Base-by-base conservation (phyloP, 2,329 filamentous ascomycete genomes). In the Aspergillus ibericus region DNA sequence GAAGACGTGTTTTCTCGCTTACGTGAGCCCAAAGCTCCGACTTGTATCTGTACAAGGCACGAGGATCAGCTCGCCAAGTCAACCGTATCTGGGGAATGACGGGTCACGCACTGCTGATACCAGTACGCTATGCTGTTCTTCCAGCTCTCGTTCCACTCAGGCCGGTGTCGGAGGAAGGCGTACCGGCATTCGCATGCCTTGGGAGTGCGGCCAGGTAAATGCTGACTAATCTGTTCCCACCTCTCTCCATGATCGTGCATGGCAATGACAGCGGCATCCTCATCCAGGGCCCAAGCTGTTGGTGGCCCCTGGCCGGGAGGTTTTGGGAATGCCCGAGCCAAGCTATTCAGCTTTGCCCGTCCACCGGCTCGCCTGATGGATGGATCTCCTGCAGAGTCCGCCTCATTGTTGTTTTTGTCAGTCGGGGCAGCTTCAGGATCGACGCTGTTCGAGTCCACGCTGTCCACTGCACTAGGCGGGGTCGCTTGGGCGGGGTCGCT, bases 31-130 rank as follows among this genome's bases (percentile, higher is more conserved):
- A 56, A 18, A 56, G 34, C 46, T 46, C 32, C 12, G 35, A 38
- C 51, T 56, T 56, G 48, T 34, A 52, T 32, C 55, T 56, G 18
- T 25, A 16, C 36, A 42, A 32, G 34, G 42, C 22, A 52, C 34
- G 34, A 35, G 34, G 9, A 35, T 35, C 34, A 35, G 34, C 34
- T 35, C 34, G 34, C 34, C 34, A 35, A 35, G 34, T 35, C 34
- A 35, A 35, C 34, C 12, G 27, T 47, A 25, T 42, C 34, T 18
- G 27, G 36, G 4, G n/a, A 38, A 25, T 22, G 5, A 22, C 13
- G 55, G 46, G 9, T 15, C 10, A n/a, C 55, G 38, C 29, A 56
- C 55, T 27, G 35, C 55, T 56, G 55, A 46, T 56, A 56, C 34
- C 36, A 27, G 16, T 51, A 16, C 6, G 55, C 55, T 12, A 56